Conservation (phyloP, 176 grass and related monocot species). For the Oryza officinalis region DNA sequence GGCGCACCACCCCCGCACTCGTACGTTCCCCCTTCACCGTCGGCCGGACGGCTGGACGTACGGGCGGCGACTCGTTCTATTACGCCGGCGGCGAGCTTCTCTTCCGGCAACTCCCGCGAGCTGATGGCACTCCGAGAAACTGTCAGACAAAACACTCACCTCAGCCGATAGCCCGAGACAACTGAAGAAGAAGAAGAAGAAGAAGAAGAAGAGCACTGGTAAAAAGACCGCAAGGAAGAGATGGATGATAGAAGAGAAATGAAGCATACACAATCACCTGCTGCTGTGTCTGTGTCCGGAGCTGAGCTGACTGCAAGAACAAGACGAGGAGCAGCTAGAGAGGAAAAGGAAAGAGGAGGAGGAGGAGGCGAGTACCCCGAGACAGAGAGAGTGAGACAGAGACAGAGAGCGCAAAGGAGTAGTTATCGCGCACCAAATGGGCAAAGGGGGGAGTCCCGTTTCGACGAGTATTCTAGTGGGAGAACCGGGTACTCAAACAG, state of each 20-base stretch:
- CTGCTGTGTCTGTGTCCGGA: too few relatives aligned
- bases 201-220: not conserved
- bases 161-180: not conserved
- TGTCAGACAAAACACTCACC: not conserved
- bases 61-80: too few relatives aligned
- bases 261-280: not conserved
- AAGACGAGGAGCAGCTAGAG: not conserved
- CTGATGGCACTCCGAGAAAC: not conserved
- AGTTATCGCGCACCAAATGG: not conserved
- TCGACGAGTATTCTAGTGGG: too few relatives aligned
- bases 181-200: not conserved
- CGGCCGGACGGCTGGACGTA: too few relatives aligned
- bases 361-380: not conserved
- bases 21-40: not conserved
- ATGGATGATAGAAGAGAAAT: not conserved
- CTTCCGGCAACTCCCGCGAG: not conserved
- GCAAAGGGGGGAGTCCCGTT: not conserved
- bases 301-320: not conserved
- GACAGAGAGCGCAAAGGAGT: not conserved
- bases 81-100: conserved; percentile 36
- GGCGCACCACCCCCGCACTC: not conserved
- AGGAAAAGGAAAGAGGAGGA: not conserved
- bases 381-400: not conserved
- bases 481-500: too few relatives aligned
- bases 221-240: too few relatives aligned